Base-by-base conservation (phyloP, 495 filamentous ascomycete genomes). In the Articulospora tetracladia region DNA sequence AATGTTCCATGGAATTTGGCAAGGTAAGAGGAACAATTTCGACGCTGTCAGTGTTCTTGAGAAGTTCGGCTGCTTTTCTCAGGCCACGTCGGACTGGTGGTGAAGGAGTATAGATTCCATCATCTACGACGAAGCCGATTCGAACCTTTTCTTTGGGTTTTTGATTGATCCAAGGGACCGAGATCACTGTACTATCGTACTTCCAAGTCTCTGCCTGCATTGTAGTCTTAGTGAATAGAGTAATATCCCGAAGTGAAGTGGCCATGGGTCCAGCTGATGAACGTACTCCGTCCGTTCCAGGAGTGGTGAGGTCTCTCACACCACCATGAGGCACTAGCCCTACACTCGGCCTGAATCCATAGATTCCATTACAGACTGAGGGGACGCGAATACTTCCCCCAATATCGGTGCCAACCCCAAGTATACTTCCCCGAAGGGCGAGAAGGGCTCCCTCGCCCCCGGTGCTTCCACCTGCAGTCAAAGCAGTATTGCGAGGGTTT, bases 311-410 rank as follows among this genome's bases (percentile, higher is more conserved):
- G 50, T 36, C 22, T 25, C 22, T 12, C 39, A 36, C 23, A 7
- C 60, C 60, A 32, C 34, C 36, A 32, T 80, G 78, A 0, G 87
- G 83, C 6, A 91, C 67, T 3, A 86, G 76, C 6, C 79, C 81
- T 1, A 69, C 67, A 26, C 77, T 82, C 1, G 85, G 82, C 64
- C 84, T 85, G 62, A 86, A 77, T 0, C 78, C 76, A 44, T 80
- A 84, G 10, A 86, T 69, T 2, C 79, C 81, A 52, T 78, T 75
- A 57, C 78, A 84, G 59, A 81, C 76, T 0, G 81, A 78, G 0
- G 85, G 84, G n/a, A 86, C 74, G 1, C 84, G 75, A 36, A 86
- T 79, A 6, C 79, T 83, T 10, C 88, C 89, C 0, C 86, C 88
- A 55, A 92, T 87, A 70, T 92, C 88, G 19, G 86, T 89, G 0